Evolutionary conservation across 441 rosid genomes (phyloP), one percentile per base, ranked within the genome.

Genomic region (Raphanus hybrid): DNA sequence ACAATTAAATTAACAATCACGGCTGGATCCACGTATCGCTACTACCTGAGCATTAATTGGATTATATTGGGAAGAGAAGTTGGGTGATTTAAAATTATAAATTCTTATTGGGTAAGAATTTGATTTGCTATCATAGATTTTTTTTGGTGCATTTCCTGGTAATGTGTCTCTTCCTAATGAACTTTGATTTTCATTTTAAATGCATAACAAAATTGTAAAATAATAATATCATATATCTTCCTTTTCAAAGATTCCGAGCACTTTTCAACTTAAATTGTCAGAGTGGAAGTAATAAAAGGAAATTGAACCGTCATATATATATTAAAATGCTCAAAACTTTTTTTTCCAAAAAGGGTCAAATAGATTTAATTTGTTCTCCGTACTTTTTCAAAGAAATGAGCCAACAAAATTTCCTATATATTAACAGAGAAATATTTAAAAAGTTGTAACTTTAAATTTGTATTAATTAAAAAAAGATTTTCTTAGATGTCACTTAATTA

Each of bases 11-110:
- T 45, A 15, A 32, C 6, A 63, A 32, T 41, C 35, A 3, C 3
- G 50, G 32, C 61, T 50, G 76, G 76, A 62, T 72, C 69, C 62
- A 63, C 76, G 68, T 14, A 29, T 48, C 15, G 6, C 67, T 41
- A 71, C 61, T 63, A 54, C 60, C 26, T 63, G 69, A 63, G 62
- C 34, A 48, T 62, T 32, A 50, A 32, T 43, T 72, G 52, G 63
- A 63, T 63, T 63, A 32, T 52, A 73, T 48, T 11, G 34, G 35
- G 54, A 29, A 32, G 23, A 61, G 29, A 73, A 18, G 20, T 63
- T 32, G 37, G 6, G 23, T 5, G 18, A 20, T 16, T 63, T 34
- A 11, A 29, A 73, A 26, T 7, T 18, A 64, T 12, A 63, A 32
- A 64, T 34, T 48, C 15, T 52, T 34, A 34, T 52, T 64, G 15